These are phyloP conservation scores for Pseudozyma thailandica DNA, from an alignment of 1,284 basidiomycete species.

Conservation along the genomic window DNA sequence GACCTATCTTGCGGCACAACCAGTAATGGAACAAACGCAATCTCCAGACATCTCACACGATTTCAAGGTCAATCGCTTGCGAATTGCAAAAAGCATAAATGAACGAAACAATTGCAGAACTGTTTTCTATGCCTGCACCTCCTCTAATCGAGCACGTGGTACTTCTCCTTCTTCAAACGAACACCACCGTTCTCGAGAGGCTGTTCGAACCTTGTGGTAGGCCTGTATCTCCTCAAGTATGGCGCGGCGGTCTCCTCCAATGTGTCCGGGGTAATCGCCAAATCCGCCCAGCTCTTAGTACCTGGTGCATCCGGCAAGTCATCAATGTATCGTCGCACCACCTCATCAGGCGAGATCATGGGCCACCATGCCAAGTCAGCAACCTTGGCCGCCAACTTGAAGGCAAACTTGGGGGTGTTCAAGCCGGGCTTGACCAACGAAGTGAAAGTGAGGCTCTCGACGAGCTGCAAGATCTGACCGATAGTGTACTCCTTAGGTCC, in stretches of 20 bases:
- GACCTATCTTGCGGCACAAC: no score
- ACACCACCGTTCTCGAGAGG: conserved; percentile 68
- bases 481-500: conserved; percentile 88
- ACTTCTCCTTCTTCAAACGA: conserved; percentile 56
- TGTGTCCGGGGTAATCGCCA: conserved; percentile 77
- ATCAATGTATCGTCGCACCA: conserved; percentile 85
- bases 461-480: conserved; percentile 84
- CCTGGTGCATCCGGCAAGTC: conserved; percentile 71
- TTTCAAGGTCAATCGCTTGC: background rate
- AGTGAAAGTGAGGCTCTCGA: conserved; percentile 82
- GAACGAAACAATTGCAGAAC: background rate
- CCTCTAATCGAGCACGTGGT: conserved; percentile 44
- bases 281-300: conserved; percentile 72
- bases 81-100: no score
- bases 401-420: conserved; percentile 80
- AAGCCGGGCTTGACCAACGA: conserved; percentile 74
- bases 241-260: conserved; percentile 90
- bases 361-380: conserved; percentile 91
- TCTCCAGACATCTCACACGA: no score
- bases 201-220: conserved; percentile 71
- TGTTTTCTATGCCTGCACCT: background rate
- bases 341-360: conserved; percentile 87
- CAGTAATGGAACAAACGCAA: no score
- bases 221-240: conserved; percentile 89
- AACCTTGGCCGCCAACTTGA: conserved; percentile 75